phyloP scores from a whole-genome alignment of 305 asterid genomes.

The Ajuga reptans region DNA sequence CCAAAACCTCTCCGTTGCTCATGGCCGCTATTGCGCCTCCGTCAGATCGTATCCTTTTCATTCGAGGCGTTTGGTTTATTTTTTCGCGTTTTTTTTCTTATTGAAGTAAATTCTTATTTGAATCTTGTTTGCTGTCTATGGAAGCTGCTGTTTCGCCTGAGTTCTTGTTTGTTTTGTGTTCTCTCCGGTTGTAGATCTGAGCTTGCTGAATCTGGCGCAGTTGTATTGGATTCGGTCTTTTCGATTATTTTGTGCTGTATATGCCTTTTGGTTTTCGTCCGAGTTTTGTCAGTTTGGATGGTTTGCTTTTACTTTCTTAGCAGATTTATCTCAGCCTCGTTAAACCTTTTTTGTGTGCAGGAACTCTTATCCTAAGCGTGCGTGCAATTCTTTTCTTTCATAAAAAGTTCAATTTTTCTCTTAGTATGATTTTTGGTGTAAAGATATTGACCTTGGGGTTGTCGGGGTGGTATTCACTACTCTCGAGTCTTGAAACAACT shows the following conservation, averaged over 20 bases:
- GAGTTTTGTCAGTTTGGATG: background rate
- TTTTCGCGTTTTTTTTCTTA: background rate
- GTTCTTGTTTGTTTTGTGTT: background rate
- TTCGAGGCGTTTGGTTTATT: background rate
- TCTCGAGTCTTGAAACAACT: background rate
- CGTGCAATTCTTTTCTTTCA: background rate
- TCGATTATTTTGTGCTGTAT: background rate
- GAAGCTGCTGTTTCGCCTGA: background rate
- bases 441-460: background rate
- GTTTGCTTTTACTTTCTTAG: background rate
- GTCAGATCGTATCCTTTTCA: constrained; percentile 52
- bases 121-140: background rate
- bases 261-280: background rate
- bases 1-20: constrained; percentile 24
- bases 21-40: constrained; percentile 53
- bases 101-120: background rate
- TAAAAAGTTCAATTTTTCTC: too few relatives aligned
- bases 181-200: constrained; percentile 29
- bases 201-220: constrained; percentile 6
- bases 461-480: background rate
- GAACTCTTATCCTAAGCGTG: background rate
- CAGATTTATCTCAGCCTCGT: background rate
- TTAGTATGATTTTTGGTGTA: too few relatives aligned
- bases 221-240: background rate
- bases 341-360: background rate